Percentiles rank a stretch among this genome's conserved stretches.
Evolutionary conservation across 2,329 filamentous ascomycete species (phyloP).

Genomic region (Akanthomyces dipterigenus): DNA sequence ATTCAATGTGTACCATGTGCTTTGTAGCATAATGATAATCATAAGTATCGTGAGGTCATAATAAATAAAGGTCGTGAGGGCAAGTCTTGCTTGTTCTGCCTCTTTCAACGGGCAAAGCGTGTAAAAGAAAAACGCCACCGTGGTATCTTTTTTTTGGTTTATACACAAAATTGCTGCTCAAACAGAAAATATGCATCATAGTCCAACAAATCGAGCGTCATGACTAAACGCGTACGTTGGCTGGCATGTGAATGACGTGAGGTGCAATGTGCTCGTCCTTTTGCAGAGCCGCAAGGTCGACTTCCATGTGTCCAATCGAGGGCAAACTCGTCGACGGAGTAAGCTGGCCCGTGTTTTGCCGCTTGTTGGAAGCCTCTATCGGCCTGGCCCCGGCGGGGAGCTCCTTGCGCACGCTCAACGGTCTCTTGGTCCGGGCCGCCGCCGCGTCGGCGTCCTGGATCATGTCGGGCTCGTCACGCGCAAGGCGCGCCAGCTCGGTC

Average conservation of each 20-base stretch:
- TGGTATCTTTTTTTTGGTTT: constrained; percentile 5
- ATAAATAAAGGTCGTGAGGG: neutral
- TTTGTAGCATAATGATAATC: neutral
- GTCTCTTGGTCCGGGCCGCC: constrained; percentile 43
- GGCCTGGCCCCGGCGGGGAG: constrained; percentile 24
- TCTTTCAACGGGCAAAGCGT: neutral
- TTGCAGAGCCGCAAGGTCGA: neutral
- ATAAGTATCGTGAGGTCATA: constrained; percentile 3
- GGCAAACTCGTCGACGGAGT: neutral
- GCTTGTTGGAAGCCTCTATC: constrained; percentile 18
- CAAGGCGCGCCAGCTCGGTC: constrained; percentile 51
- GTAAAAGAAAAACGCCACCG: neutral
- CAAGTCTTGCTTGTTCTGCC: neutral
- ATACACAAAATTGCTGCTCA: constrained; percentile 6
- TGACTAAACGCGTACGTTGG: neutral
- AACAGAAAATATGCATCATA: neutral
- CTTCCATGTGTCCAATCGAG: constrained; percentile 8
- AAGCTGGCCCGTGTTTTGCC: constrained; percentile 11
- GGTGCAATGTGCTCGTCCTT: neutral
- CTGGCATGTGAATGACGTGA: neutral
- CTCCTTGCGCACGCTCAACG: constrained; percentile 47
- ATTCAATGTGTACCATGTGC: neutral
- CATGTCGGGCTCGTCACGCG: constrained; percentile 44
- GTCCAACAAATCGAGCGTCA: neutral
- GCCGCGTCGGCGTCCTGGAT: constrained; percentile 32